Evolutionary conservation across 176 grass and related monocot species (phyloP).

Genomic region (Lolium perenne): DNA sequence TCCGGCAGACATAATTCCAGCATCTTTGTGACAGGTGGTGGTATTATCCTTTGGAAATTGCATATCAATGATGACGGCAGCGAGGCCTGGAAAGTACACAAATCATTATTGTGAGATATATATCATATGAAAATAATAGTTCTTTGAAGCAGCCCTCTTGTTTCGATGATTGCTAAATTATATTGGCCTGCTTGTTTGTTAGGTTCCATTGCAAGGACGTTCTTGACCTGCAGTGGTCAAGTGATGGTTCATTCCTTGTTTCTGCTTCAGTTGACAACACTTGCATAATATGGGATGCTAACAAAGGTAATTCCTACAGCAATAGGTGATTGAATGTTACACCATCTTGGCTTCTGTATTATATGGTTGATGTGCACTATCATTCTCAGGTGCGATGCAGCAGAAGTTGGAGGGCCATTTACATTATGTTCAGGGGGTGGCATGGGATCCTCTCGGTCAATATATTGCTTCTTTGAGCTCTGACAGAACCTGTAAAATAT

Average conservation of each 20-base stretch:
- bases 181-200: slow-evolving; percentile 27
- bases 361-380: slow-evolving; percentile 27
- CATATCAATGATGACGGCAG: slow-evolving; percentile 43
- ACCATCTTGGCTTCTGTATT: slow-evolving; percentile 1
- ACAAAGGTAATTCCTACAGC: slow-evolving; percentile 62
- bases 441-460: slow-evolving; percentile 94
- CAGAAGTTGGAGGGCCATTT: slow-evolving; percentile 93
- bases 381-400: slow-evolving; percentile 63
- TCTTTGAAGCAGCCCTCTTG: slow-evolving; percentile 16
- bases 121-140: not conserved
- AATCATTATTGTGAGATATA: slow-evolving; percentile 67
- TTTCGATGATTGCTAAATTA: not conserved
- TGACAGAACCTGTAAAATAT: slow-evolving; percentile 90
- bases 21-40: slow-evolving; percentile 60
- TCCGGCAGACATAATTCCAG: not conserved
- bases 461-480: slow-evolving; percentile 94
- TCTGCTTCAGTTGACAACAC: slow-evolving; percentile 96
- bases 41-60: slow-evolving; percentile 80
- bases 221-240: slow-evolving; percentile 95
- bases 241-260: slow-evolving; percentile 71
- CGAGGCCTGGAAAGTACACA: slow-evolving; percentile 78
- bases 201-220: slow-evolving; percentile 98
- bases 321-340: not conserved
- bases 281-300: slow-evolving; percentile 97
- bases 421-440: slow-evolving; percentile 98